These are phyloP conservation scores for Sergeia podlipaevii DNA, from an alignment of 208 protist species.

Conservation along the genomic window DNA sequence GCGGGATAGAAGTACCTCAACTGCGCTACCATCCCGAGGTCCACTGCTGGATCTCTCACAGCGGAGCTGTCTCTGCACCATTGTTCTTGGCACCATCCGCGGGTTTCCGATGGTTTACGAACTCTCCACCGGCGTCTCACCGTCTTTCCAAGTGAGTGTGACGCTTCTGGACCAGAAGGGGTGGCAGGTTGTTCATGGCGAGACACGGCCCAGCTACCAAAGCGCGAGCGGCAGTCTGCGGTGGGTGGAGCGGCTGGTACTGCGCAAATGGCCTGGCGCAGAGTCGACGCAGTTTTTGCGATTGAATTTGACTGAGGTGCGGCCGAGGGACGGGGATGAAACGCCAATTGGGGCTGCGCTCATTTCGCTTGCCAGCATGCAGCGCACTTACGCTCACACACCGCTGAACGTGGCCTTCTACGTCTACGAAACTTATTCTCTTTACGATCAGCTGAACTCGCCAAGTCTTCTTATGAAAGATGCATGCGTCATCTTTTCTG, in stretches of 20 bases:
- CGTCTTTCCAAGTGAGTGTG: slow-evolving; percentile 81
- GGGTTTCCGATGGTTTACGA: slow-evolving; percentile 88
- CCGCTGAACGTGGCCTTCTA: slow-evolving; percentile 80
- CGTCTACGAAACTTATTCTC: slow-evolving; percentile 89
- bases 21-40: slow-evolving; percentile 21
- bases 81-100: slow-evolving; percentile 75
- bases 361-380: slow-evolving; percentile 69
- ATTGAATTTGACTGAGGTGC: slow-evolving; percentile 86
- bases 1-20: no score
- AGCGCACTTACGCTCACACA: slow-evolving; percentile 49
- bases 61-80: slow-evolving; percentile 78
- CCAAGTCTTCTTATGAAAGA: slow-evolving; percentile 84
- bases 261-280: slow-evolving; percentile 86
- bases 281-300: slow-evolving; percentile 76
- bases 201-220: slow-evolving; percentile 82
- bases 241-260: slow-evolving; percentile 77
- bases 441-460: slow-evolving; percentile 83
- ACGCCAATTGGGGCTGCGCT: slow-evolving; percentile 83
- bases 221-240: slow-evolving; percentile 81
- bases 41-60: slow-evolving; percentile 76
- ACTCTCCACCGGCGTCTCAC: slow-evolving; percentile 58
- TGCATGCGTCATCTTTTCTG: slow-evolving; percentile 73
- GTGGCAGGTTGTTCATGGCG: slow-evolving; percentile 76
- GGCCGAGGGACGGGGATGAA: slow-evolving; percentile 73
- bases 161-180: slow-evolving; percentile 83